These are phyloP conservation scores for Komagataella populi DNA, from an alignment of 805 yeast species.

Conservation along the genomic window DNA sequence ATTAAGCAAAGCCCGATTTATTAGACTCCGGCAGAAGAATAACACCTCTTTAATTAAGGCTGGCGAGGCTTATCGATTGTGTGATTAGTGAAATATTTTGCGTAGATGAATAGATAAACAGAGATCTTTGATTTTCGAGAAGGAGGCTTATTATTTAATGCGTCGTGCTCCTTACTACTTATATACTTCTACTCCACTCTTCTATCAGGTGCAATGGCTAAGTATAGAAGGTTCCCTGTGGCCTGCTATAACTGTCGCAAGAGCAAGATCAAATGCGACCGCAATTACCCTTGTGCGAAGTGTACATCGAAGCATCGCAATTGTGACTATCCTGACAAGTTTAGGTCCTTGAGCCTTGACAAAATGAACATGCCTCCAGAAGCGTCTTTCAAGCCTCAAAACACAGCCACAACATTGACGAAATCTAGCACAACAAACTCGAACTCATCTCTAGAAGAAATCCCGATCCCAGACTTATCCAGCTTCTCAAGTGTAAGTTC, in stretches of 20 bases:
- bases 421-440: not conserved
- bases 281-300: not conserved
- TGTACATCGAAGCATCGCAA: not conserved
- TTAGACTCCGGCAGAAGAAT: too few species aligned
- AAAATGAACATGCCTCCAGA: not conserved
- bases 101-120: not conserved
- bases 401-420: not conserved
- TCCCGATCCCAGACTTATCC: not conserved
- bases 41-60: too few species aligned
- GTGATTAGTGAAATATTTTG: too few species aligned
- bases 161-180: not conserved
- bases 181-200: not conserved
- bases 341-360: not conserved
- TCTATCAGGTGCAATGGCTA: not conserved
- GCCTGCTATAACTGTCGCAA: not conserved
- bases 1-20: too few species aligned
- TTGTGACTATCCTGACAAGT: not conserved
- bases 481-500: not conserved
- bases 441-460: not conserved
- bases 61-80: too few species aligned
- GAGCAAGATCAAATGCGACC: not conserved
- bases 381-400: not conserved
- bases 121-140: not conserved
- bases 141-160: not conserved
- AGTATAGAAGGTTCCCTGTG: not conserved